phyloP scores from a whole-genome alignment of 2,329 filamentous ascomycete genomes.

The Verticillium tricorpus region DNA sequence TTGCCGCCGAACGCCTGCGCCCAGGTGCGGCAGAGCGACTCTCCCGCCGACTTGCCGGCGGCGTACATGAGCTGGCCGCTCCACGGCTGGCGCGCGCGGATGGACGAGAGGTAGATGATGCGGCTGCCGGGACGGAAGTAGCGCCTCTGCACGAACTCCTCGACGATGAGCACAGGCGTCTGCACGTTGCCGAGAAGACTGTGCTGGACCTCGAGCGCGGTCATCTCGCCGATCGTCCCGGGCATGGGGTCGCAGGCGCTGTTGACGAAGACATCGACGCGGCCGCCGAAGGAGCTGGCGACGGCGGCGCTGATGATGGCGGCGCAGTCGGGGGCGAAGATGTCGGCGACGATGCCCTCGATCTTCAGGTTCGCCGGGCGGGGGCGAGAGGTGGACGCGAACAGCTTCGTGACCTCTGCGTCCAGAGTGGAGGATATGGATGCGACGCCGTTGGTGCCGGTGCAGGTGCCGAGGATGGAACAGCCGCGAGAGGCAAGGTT shows the following conservation, averaged over 20 bases:
- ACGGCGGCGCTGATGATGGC: slow-evolving; percentile 21
- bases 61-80: slow-evolving; percentile 27
- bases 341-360: slow-evolving; percentile 22
- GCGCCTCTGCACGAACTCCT: slow-evolving; percentile 24
- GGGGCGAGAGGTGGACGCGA: slow-evolving; percentile 9
- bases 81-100: slow-evolving; percentile 26
- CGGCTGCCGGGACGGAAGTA: slow-evolving; percentile 26
- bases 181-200: slow-evolving; percentile 29
- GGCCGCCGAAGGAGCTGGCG: slow-evolving; percentile 14
- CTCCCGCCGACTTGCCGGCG: slow-evolving; percentile 27
- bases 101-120: slow-evolving; percentile 29
- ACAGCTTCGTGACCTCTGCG: slow-evolving; percentile 16
- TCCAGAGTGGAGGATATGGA: slow-evolving; percentile 15
- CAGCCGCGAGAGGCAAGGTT: slow-evolving; percentile 23
- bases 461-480: slow-evolving; percentile 26
- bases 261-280: slow-evolving; percentile 28
- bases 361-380: slow-evolving; percentile 15
- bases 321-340: slow-evolving; percentile 22
- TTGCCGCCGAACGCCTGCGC: slow-evolving; percentile 28
- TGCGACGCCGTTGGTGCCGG: slow-evolving; percentile 12
- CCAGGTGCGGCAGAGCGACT: slow-evolving; percentile 30
- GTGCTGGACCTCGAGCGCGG: slow-evolving; percentile 19
- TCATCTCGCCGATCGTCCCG: slow-evolving; percentile 22
- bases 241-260: slow-evolving; percentile 23
- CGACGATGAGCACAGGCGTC: slow-evolving; percentile 28